A percentile compares a stretch with the other conserved stretches of the same genome.
Conservation (phyloP, 176 grass and related monocot species). For the Avena insularis region DNA sequence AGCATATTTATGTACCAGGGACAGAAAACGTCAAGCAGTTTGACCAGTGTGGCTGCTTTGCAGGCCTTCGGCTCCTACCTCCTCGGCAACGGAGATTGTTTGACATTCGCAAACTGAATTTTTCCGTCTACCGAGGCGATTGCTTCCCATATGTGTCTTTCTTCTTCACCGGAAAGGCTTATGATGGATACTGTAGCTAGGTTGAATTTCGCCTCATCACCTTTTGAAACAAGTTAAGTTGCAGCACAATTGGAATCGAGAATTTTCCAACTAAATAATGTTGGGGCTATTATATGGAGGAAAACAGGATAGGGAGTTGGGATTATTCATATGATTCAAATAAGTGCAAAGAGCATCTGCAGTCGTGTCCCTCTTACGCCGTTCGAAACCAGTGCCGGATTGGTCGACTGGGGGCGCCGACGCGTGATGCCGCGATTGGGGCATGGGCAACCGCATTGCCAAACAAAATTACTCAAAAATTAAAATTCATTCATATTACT, state of each 20-base stretch:
- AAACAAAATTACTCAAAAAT: no score
- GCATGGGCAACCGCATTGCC: no score
- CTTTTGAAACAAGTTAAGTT: background rate
- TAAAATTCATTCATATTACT: no score
- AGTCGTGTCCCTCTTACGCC: no score
- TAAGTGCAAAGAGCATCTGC: no score
- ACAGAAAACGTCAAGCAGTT: conserved; percentile 43
- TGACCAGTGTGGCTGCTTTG: conserved; percentile 50
- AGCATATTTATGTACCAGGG: conserved; percentile 12
- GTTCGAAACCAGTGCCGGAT: no score
- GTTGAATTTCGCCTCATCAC: background rate
- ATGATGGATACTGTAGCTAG: background rate
- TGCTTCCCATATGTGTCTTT: background rate
- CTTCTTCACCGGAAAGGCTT: background rate
- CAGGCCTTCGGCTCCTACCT: background rate
- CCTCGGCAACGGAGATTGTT: conserved; percentile 45
- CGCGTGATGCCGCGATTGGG: no score
- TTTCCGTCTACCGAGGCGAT: conserved; percentile 33
- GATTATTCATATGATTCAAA: no score
- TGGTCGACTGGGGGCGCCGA: no score
- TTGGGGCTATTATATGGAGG: background rate
- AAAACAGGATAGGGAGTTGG: no score
- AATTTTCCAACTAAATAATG: background rate
- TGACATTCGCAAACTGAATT: conserved; percentile 29
- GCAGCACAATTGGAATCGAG: background rate